Percentiles rank a stretch among this genome's conserved stretches.
Evolutionary conservation across 805 yeast genomes (phyloP).

Genomic region (Grigorovia transvaalensis): DNA sequence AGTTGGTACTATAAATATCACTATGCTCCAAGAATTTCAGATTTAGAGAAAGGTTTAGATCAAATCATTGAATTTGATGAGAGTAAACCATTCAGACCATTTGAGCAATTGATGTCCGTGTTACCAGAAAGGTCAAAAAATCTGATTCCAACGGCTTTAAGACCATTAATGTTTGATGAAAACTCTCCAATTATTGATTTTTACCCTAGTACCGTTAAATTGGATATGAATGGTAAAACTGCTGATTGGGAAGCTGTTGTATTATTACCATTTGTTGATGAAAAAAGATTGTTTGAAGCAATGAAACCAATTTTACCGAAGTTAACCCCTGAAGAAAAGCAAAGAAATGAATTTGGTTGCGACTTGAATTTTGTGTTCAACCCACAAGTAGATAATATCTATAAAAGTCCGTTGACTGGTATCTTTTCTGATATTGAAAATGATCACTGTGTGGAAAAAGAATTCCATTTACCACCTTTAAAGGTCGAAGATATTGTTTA

Average conservation of each 20-base stretch:
- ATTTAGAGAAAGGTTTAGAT: conserved; percentile 62
- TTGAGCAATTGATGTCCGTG: conserved; percentile 95
- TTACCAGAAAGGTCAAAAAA: conserved; percentile 82
- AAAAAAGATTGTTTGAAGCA: conserved; percentile 58
- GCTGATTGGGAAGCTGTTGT: conserved; percentile 98
- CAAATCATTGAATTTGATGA: conserved; percentile 50
- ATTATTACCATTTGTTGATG: conserved; percentile 83
- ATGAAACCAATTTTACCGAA: conserved; percentile 54
- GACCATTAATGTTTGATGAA: conserved; percentile 77
- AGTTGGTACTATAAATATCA: conserved; percentile 87
- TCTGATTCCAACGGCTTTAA: conserved; percentile 66
- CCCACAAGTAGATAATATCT: conserved; percentile 60
- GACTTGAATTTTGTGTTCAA: conserved; percentile 62
- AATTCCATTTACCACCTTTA: conserved; percentile 42
- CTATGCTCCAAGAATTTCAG: conserved; percentile 91
- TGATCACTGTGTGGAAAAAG: conserved; percentile 63
- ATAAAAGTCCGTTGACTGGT: conserved; percentile 67
- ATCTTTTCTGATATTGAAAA: conserved; percentile 68
- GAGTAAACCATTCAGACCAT: conserved; percentile 81
- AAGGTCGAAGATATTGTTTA: conserved; percentile 31
- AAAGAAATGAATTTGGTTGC: conserved; percentile 64
- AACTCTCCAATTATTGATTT: conserved; percentile 81
- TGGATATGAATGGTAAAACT: conserved; percentile 89
- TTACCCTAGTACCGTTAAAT: conserved; percentile 78
- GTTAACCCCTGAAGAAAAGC: conserved; percentile 58